phyloP scores from a whole-genome alignment of 202 grass and related monocot genomes.

The Panicum hallii region DNA sequence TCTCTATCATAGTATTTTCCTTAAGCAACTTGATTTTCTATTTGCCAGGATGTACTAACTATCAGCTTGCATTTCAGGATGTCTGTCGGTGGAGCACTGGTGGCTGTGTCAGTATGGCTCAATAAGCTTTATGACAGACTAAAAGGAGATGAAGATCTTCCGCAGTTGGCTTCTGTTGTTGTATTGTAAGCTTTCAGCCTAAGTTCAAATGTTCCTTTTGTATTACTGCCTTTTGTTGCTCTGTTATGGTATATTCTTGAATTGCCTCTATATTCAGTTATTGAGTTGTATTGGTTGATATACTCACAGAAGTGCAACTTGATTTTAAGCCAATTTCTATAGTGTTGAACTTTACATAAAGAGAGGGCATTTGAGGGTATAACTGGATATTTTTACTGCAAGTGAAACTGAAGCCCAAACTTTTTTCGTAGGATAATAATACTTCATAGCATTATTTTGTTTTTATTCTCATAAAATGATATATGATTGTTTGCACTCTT shows the following conservation, averaged over 20 bases:
- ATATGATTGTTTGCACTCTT: neutral
- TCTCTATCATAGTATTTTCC: conserved; percentile 30
- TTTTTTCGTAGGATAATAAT: neutral
- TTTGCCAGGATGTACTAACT: conserved; percentile 28
- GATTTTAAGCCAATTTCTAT: conserved; percentile 1
- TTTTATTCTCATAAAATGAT: neutral
- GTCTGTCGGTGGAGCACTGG: conserved; percentile 86
- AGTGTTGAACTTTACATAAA: conserved; percentile 31
- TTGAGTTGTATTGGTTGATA: neutral
- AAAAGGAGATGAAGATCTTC: conserved; percentile 73
- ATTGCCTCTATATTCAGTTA: neutral
- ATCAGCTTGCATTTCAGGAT: conserved; percentile 65
- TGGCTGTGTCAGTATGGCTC: conserved; percentile 83
- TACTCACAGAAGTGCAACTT: conserved; percentile 6
- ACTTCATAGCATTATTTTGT: neutral
- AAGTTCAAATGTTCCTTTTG: neutral
- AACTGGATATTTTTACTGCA: neutral
- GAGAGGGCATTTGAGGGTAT: conserved; percentile 12
- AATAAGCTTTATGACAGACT: conserved; percentile 75
- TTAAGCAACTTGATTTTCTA: conserved; percentile 4
- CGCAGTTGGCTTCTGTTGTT: conserved; percentile 80
- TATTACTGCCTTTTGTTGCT: neutral
- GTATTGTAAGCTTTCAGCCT: conserved; percentile 68
- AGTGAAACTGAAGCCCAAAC: neutral
- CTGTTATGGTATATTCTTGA: conserved; percentile 28